Percentiles rank a stretch among this genome's conserved stretches.
These are phyloP conservation scores for Brasilioporus rufonigricans DNA, from an alignment of 768 basidiomycete genomes.

Conservation along the genomic window DNA sequence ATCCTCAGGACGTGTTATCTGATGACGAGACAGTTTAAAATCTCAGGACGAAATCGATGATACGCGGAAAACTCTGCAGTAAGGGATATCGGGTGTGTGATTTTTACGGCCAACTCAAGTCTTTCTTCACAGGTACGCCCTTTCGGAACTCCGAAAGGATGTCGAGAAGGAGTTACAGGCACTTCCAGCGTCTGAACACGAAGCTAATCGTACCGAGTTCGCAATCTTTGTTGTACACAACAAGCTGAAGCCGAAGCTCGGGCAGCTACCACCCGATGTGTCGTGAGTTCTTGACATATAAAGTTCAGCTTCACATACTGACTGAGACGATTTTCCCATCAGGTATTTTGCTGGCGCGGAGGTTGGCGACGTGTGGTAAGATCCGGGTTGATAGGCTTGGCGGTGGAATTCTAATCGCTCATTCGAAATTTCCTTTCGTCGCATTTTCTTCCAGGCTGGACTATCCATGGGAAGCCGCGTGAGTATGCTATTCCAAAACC, in stretches of 20 bases:
- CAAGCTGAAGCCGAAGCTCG: conserved; percentile 87
- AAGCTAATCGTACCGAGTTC: conserved; percentile 76
- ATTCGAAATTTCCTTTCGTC: not conserved
- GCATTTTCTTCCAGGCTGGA: conserved; percentile 55
- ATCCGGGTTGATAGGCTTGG: conserved; percentile 4
- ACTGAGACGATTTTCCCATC: conserved; percentile 9
- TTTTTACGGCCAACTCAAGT: not conserved
- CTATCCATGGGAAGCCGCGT: conserved; percentile 83
- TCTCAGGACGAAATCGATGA: conserved; percentile 84
- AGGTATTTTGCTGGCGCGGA: conserved; percentile 84
- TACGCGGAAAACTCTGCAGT: conserved; percentile 87
- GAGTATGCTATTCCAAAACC: conserved; percentile 27
- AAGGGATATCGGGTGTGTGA: conserved; percentile 26
- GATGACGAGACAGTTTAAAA: conserved; percentile 1
- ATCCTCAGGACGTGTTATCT: conserved; percentile 9
- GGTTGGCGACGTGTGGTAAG: conserved; percentile 69
- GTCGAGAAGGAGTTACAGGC: conserved; percentile 66
- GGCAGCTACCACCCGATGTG: conserved; percentile 61
- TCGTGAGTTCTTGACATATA: conserved; percentile 45
- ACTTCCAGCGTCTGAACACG: conserved; percentile 71
- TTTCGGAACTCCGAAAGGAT: conserved; percentile 87
- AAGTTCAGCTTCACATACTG: conserved; percentile 1
- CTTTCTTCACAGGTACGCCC: conserved; percentile 69
- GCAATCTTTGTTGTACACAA: conserved; percentile 95
- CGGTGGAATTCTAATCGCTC: conserved; percentile 14